Conservation (phyloP, 192 early-diverging fungal species). For the Funneliformis geosporum region DNA sequence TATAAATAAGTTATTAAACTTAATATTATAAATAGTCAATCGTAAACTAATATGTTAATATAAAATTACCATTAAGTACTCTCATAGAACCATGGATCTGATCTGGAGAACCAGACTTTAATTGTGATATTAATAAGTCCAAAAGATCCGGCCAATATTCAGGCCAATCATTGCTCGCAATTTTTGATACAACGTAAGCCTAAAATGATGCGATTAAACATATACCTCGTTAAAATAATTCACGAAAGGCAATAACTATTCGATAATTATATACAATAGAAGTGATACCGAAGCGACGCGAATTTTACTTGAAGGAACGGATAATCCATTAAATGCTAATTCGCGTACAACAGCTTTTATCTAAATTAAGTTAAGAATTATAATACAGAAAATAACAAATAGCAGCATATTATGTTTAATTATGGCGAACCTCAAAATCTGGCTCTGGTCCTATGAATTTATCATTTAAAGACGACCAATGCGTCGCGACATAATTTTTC, state of each 20-base stretch:
- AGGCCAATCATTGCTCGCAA: slow-evolving; percentile 92
- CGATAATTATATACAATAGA: slow-evolving; percentile 1
- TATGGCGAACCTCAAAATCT: slow-evolving; percentile 51
- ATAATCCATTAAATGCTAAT: slow-evolving; percentile 58
- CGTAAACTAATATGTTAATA: neutral
- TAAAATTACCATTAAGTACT: slow-evolving; percentile 59
- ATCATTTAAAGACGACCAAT: slow-evolving; percentile 69
- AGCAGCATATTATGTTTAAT: neutral
- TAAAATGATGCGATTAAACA: slow-evolving; percentile 29
- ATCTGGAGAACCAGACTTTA: slow-evolving; percentile 64
- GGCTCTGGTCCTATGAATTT: slow-evolving; percentile 60
- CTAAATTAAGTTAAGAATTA: slow-evolving; percentile 37
- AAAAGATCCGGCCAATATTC: slow-evolving; percentile 92
- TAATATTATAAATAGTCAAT: slow-evolving; percentile 9
- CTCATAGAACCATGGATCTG: slow-evolving; percentile 88
- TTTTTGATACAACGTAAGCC: slow-evolving; percentile 85
- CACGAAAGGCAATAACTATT: neutral
- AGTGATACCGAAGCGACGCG: slow-evolving; percentile 61
- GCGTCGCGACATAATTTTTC: slow-evolving; percentile 70
- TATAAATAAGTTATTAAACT: neutral
- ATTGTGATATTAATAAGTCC: slow-evolving; percentile 66
- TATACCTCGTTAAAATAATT: neutral
- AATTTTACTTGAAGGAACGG: slow-evolving; percentile 61
- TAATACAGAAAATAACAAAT: neutral
- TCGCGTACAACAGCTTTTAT: slow-evolving; percentile 60